Conservation (phyloP, 768 basidiomycete species). For the Lactifluus subvellereus region DNA sequence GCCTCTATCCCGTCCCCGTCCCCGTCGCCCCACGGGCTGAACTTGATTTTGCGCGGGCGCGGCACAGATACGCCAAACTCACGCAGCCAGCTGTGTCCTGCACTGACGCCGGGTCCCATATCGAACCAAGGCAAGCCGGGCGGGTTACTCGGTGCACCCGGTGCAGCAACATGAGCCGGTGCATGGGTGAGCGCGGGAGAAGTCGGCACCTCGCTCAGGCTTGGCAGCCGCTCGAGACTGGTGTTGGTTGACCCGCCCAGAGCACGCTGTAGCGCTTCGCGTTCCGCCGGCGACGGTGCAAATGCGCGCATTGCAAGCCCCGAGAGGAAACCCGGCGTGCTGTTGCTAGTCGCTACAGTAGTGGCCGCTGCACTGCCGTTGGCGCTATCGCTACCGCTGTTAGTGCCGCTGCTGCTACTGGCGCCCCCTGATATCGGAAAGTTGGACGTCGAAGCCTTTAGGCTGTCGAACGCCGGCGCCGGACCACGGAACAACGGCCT, state of each 20-base stretch:
- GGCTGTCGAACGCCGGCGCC: slow-evolving; percentile 24
- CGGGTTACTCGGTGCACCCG: background rate
- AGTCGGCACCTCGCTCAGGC: slow-evolving; percentile 70
- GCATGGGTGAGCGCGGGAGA: slow-evolving; percentile 54
- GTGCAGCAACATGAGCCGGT: background rate
- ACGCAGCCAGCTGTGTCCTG: slow-evolving; percentile 61
- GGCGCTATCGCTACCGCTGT: background rate
- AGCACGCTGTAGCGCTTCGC: slow-evolving; percentile 76
- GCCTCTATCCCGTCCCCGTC: slow-evolving; percentile 31
- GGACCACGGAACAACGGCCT: slow-evolving; percentile 23
- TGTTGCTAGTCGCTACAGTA: background rate
- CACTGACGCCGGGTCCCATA: slow-evolving; percentile 17
- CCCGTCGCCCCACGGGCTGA: slow-evolving; percentile 81
- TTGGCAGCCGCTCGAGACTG: slow-evolving; percentile 72
- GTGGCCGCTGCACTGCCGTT: background rate
- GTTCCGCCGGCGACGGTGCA: slow-evolving; percentile 83
- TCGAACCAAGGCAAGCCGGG: slow-evolving; percentile 26
- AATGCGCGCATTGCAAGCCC: slow-evolving; percentile 62
- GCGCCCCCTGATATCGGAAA: background rate
- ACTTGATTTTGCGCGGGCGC: slow-evolving; percentile 60
- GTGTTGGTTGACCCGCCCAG: slow-evolving; percentile 67
- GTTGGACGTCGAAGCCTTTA: slow-evolving; percentile 17
- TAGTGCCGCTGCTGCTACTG: background rate
- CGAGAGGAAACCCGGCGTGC: slow-evolving; percentile 30
- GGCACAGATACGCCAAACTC: slow-evolving; percentile 40